Percentiles rank a stretch among this genome's conserved stretches.
Conservation (phyloP, 306 rosid genomes). For the apple (Malus domestica) region ASM211411v1 NC_041794.1:1879501-1880000, state of each 20-base stretch:
- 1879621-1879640: not conserved
- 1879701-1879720: not conserved
- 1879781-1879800: not conserved
- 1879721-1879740: not conserved
- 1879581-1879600: not conserved
- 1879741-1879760: not conserved
- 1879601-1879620: not conserved
- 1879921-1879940: not conserved
- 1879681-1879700: not conserved
- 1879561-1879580: not conserved
- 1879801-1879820: not conserved
- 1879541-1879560: not conserved
- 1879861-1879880: not conserved
- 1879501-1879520: not conserved
- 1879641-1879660: not conserved
- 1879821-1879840: not conserved
- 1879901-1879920: not conserved
- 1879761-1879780: not conserved
- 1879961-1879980: not conserved
- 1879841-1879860: not conserved
- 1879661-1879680: not conserved
- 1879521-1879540: not conserved
- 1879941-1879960: not conserved
- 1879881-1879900: not conserved
- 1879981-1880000: not conserved